Evolutionary conservation across 2,329 filamentous ascomycete species (phyloP).

Genomic region (Bimuria novae-zelandiae): DNA sequence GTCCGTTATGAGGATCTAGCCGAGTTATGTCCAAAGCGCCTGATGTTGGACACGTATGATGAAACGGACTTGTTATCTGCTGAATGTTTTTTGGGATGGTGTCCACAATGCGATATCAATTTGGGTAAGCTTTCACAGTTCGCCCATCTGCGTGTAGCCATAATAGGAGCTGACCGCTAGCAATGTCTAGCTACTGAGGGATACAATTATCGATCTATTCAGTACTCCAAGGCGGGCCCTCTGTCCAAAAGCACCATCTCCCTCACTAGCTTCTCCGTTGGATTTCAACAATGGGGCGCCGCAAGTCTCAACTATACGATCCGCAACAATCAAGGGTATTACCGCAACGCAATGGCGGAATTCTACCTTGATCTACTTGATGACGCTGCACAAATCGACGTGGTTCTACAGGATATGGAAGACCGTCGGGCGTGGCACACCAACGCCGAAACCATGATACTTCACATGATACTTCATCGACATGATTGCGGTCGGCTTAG

Average conservation of each 20-base stretch:
- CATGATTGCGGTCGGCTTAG: not conserved
- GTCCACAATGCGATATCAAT: not conserved
- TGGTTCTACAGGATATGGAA: conserved; percentile 8
- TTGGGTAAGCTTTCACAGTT: conserved; percentile 2
- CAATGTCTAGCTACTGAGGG: not conserved
- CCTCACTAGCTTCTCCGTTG: not conserved
- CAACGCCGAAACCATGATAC: conserved; percentile 4
- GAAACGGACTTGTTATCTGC: not conserved
- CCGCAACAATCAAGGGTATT: not conserved
- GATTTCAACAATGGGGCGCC: conserved; percentile 6
- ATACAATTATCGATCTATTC: not conserved
- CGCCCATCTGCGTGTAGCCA: not conserved
- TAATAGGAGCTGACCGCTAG: not conserved
- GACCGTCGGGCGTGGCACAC: conserved; percentile 8
- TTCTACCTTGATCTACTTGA: conserved; percentile 2
- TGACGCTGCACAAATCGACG: conserved; percentile 1
- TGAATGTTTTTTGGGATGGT: conserved; percentile 5
- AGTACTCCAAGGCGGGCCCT: not conserved
- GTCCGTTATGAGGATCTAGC: conserved; percentile 2
- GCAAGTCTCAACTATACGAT: conserved; percentile 1
- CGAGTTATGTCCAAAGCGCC: not conserved
- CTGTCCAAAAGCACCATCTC: not conserved
- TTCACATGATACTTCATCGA: conserved; percentile 6
- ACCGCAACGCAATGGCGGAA: not conserved
- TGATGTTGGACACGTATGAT: not conserved